Base-by-base conservation (phyloP, 2,329 filamentous ascomycete species). In the Neonectria neomacrospora region DNA sequence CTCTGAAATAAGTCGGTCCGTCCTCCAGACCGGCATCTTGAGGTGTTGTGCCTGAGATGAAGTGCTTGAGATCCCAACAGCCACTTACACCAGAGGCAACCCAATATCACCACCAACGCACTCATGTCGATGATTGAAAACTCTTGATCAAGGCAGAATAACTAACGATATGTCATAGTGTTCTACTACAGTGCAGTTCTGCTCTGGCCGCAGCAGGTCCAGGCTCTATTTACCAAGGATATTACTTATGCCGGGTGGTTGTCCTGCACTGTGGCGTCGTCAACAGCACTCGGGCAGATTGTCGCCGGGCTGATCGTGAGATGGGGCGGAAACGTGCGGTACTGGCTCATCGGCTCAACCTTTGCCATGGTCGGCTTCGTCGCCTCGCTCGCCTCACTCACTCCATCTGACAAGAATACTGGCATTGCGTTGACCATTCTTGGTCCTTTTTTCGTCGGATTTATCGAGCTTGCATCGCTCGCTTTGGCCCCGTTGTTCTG, bases 311-410 rank as follows among this genome's bases (percentile, higher is more conserved):
- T 68, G 44, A 71, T 79, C 28, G 65, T 79, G 18, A 74, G 72
- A 26, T 77, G 73, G 66, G 76, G 75, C 34, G 74, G 77, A 20
- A 78, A 78, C 39, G 71, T 77, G 11, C 74, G 76, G 18, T 76
- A 78, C 66, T 77, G 73, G 73, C 74, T 79, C 41, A 77, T 79
- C 28, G 75, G 77, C 45, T 73, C 76, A 4, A 77, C 77, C 9
- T 75, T 79, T 54, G 69, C 71, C 56, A 79, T 79, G 77, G 77
- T 79, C 12, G 76, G 70, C 14, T 75, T 79, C 20, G 75, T 79
- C 20, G 73, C 73, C 10, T 71, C 75, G 26, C 71, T 78, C 18
- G 76, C 77, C 0, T 72, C 77, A 2, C 70, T 78, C 18, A 78
- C 76, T 2, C 77, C 76, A 0, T 57, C 71, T 0, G 74, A 71